Conservation (phyloP, 2,329 filamentous ascomycete genomes). For the Aspergillus oerlinghausenensis region DNA sequence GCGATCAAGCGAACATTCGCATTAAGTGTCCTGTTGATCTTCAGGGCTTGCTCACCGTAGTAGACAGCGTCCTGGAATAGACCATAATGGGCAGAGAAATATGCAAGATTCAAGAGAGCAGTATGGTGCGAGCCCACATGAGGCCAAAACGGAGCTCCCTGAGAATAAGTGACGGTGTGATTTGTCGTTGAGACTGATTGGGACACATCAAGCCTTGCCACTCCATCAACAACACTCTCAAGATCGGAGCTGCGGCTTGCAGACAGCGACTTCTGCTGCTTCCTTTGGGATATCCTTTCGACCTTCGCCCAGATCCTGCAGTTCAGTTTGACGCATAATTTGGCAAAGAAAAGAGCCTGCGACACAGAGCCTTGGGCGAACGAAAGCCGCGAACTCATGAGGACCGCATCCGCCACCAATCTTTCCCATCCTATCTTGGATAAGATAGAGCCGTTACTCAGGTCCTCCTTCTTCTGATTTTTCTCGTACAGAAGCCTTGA, state of each 20-base stretch:
- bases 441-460: conserved; percentile 32
- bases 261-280: conserved; percentile 24
- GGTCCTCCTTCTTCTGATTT: conserved; percentile 24
- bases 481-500: conserved; percentile 31
- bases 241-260: conserved; percentile 25
- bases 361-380: conserved; percentile 51
- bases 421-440: conserved; percentile 47
- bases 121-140: conserved; percentile 70
- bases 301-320: conserved; percentile 49
- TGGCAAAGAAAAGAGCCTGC: conserved; percentile 46
- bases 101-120: conserved; percentile 68
- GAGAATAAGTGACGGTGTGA: conserved; percentile 43
- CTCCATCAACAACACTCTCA: conserved; percentile 34
- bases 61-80: conserved; percentile 84
- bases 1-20: conserved; percentile 53
- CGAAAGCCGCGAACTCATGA: conserved; percentile 61
- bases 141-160: conserved; percentile 71
- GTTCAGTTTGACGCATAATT: conserved; percentile 46
- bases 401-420: conserved; percentile 55
- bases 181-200: conserved; percentile 30
- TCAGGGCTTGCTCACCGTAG: conserved; percentile 78
- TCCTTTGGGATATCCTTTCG: conserved; percentile 41
- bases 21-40: conserved; percentile 65
- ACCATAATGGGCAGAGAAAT: conserved; percentile 76
- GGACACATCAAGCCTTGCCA: conserved; percentile 37